phyloP scores from a whole-genome alignment of 176 grass and related monocot species.

The Tuctoria greenei region DNA sequence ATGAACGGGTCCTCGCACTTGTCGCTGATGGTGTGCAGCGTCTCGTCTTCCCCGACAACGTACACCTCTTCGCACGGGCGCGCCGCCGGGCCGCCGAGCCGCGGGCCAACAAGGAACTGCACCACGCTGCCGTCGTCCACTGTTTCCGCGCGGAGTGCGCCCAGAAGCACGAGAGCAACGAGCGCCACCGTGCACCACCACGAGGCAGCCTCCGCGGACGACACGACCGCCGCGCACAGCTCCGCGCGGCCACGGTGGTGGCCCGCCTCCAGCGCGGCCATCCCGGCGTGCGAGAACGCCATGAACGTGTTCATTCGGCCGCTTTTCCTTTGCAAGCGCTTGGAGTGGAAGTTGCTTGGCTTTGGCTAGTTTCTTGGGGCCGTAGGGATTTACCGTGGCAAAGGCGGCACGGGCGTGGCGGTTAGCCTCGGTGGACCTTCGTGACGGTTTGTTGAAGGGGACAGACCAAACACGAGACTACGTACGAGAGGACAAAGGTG shows the following conservation, averaged over 20 bases:
- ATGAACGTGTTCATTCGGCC: neutral
- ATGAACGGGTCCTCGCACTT: constrained; percentile 95
- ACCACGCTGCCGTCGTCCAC: neutral
- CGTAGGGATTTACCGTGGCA: constrained; percentile 20
- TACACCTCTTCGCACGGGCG: constrained; percentile 89
- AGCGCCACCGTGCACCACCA: constrained; percentile 73
- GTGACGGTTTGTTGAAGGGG: constrained; percentile 35
- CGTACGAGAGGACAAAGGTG: neutral
- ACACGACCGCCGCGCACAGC: constrained; percentile 42
- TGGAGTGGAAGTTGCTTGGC: constrained; percentile 35
- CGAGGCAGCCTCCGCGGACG: constrained; percentile 52
- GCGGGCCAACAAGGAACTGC: constrained; percentile 33
- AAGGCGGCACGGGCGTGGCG: constrained; percentile 33
- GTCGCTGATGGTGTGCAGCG: constrained; percentile 92
- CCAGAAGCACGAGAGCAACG: constrained; percentile 65
- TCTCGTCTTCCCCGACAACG: constrained; percentile 81
- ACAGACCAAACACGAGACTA: neutral
- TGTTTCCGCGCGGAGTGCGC: constrained; percentile 50
- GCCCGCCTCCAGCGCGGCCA: constrained; percentile 9
- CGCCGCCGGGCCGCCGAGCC: constrained; percentile 31
- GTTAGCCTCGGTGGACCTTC: constrained; percentile 32
- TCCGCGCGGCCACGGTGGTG: constrained; percentile 2
- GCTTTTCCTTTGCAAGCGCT: neutral
- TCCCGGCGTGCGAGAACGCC: neutral
- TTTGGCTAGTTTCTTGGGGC: neutral